Percentiles rank a stretch among this genome's conserved stretches.
Conservation (phyloP, 305 asterid genomes). For the Coffea humblotiana region DNA sequence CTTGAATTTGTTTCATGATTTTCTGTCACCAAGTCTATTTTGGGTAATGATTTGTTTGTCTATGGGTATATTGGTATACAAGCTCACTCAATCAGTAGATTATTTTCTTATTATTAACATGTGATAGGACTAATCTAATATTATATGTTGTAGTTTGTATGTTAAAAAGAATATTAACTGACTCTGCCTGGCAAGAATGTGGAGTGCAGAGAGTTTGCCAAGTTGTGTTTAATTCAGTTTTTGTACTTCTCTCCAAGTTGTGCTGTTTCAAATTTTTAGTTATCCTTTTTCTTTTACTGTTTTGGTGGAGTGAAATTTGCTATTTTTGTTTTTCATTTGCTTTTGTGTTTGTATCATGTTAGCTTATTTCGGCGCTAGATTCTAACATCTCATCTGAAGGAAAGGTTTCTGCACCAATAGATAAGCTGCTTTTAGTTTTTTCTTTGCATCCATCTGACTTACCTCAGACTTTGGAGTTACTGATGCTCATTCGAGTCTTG, state of each 20-base stretch:
- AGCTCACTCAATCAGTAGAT: slow-evolving; percentile 34
- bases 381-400: not conserved
- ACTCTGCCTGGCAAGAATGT: not conserved
- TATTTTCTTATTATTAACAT: slow-evolving; percentile 28
- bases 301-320: not conserved
- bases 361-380: not conserved
- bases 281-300: not conserved
- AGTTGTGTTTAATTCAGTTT: not conserved
- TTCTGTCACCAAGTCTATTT: slow-evolving; percentile 17
- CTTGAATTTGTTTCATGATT: slow-evolving; percentile 30
- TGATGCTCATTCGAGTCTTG: no score
- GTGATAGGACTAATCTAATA: slow-evolving; percentile 39
- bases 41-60: slow-evolving; percentile 32
- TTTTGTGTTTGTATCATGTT: no score
- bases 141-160: slow-evolving; percentile 8
- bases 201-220: not conserved
- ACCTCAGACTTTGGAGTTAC: no score
- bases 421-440: not conserved
- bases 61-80: slow-evolving; percentile 47
- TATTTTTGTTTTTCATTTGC: not conserved
- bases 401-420: not conserved
- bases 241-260: not conserved
- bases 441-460: not conserved
- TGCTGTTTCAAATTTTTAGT: slow-evolving; percentile 1
- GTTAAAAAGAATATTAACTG: not conserved